Base-by-base conservation (phyloP, 768 basidiomycete species). In the Mycena maculata region DNA sequence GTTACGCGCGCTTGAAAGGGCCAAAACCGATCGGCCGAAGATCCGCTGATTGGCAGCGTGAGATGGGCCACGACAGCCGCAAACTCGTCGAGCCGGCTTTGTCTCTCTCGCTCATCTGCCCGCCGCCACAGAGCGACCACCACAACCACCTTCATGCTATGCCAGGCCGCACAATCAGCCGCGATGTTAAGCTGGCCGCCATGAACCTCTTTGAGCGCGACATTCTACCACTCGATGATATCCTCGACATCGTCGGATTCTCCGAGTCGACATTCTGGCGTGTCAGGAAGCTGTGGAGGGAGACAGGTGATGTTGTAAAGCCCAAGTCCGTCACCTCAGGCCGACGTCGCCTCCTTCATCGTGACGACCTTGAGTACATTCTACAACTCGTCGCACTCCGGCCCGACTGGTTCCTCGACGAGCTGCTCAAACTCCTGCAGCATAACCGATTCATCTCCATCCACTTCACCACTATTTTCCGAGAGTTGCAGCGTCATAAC, bases 381-480 rank as follows among this genome's bases (percentile, higher is more conserved):
- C 38, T 73, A 0, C 22, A 50, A 13, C 62, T 76, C n/a, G 56
- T 74, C 30, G 48, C 56, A 1, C 67, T 69, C n/a, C 41, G 60
- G 3, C 78, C 77, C 12, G 71, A 77, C 65, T 80, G 71, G 68
- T 81, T 81, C 47, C 47, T 48, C 0, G 76, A 81, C 49, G 78
- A 82, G 57, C 73, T 81, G 4, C 68, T 67, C 0, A n/a, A 67
- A 12, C 74, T 77, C 9, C 60, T 77, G 1, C 18, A 71, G 25
- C 70, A 41, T 11, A 80, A 81, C 60, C 64, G 72, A 0, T 79
- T 79, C 67, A 75, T 81, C 39, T 73, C 78, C 12, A 67, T 77
- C 7, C 78, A 80, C 68, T 80, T 72, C 65, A 68, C 74, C 5
- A 81, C 79, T 1, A 76, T 81, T 31, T 71, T 73, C 58, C 69